A percentile compares a stretch with the other conserved stretches of the same genome.
Conservation (phyloP, 2,329 filamentous ascomycete genomes). For the Cordyceps militaris region DNA sequence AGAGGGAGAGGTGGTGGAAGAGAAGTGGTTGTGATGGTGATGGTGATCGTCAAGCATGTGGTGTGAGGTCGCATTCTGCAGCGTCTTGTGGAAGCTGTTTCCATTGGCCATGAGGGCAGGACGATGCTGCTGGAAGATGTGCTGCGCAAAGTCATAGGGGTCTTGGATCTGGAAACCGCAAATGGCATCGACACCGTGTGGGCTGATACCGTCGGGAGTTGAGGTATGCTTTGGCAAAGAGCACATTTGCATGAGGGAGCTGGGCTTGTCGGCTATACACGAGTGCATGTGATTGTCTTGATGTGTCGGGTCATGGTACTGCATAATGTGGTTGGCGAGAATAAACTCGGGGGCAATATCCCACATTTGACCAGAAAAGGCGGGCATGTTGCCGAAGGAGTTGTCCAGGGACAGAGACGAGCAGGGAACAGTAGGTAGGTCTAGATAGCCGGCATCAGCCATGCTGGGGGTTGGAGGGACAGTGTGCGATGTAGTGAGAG, state of each 20-base stretch:
- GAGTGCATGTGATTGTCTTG: constrained; percentile 18
- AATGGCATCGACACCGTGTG: constrained; percentile 16
- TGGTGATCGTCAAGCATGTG: constrained; percentile 6
- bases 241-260: constrained; percentile 21
- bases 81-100: constrained; percentile 8
- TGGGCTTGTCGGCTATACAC: constrained; percentile 24
- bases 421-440: constrained; percentile 16
- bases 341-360: constrained; percentile 19
- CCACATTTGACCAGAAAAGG: constrained; percentile 13
- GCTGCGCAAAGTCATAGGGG: constrained; percentile 21
- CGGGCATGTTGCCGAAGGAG: constrained; percentile 1
- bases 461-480: constrained; percentile 9
- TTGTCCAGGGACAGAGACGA: constrained; percentile 19
- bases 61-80: constrained; percentile 4
- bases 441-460: constrained; percentile 11
- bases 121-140: constrained; percentile 25
- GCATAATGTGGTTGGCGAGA: constrained; percentile 24
- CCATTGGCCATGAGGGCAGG: constrained; percentile 15
- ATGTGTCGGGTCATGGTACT: constrained; percentile 23
- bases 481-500: constrained; percentile 13
- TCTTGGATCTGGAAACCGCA: constrained; percentile 25
- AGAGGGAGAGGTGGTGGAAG: constrained; percentile 19
- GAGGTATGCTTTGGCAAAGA: constrained; percentile 20
- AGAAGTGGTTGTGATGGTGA: constrained; percentile 15
- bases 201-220: constrained; percentile 15